Conservation (phyloP, 148 eudicot genomes). For the Chenopodium album region DNA sequence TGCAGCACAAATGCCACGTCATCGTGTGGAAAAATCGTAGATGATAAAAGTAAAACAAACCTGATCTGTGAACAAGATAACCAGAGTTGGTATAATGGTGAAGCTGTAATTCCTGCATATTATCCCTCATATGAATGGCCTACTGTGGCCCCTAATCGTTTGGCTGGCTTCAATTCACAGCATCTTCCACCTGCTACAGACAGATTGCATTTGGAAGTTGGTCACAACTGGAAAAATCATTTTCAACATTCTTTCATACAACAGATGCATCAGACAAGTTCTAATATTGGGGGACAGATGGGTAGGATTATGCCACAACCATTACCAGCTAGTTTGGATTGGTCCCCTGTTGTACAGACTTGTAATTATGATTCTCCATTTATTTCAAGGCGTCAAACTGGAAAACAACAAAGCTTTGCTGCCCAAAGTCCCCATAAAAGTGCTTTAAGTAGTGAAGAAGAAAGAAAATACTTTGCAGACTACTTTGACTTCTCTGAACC, state of each 20-base stretch:
- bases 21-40: conserved; percentile 33
- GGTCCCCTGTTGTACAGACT: conserved; percentile 73
- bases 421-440: conserved; percentile 45
- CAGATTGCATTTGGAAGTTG: conserved; percentile 95
- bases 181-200: conserved; percentile 84
- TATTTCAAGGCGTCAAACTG: conserved; percentile 61
- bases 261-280: conserved; percentile 59
- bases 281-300: conserved; percentile 53
- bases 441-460: conserved; percentile 55
- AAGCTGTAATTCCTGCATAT: conserved; percentile 47
- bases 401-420: conserved; percentile 52
- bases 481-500: conserved; percentile 58
- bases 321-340: conserved; percentile 69
- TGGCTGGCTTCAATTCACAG: conserved; percentile 59
- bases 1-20: conserved; percentile 32
- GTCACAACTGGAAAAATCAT: conserved; percentile 73
- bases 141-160: conserved; percentile 59
- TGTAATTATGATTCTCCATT: conserved; percentile 71
- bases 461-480: conserved; percentile 60
- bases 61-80: conserved; percentile 45
- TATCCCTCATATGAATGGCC: conserved; percentile 93
- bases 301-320: conserved; percentile 63
- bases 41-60: conserved; percentile 35
- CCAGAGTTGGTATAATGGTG: conserved; percentile 36
- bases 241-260: conserved; percentile 64